Percentiles rank a stretch among this genome's conserved stretches.
Evolutionary conservation across 805 yeast species (phyloP).

Genomic region (Candida yuanshanica): DNA sequence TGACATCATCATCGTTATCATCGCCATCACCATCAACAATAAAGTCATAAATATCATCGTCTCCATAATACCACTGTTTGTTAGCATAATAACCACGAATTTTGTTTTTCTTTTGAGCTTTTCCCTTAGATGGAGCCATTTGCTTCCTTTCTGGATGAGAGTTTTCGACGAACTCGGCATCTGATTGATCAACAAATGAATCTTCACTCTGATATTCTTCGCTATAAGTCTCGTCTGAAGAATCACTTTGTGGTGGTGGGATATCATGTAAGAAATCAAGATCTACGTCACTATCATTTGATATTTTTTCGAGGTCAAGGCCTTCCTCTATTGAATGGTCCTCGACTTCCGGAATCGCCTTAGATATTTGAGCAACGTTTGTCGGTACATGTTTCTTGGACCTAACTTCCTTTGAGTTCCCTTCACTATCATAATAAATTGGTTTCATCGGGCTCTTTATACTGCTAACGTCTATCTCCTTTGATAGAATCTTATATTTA

Average conservation of each 20-base stretch:
- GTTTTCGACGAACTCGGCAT: neutral
- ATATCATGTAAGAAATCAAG: too few relatives aligned
- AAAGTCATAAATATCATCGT: neutral
- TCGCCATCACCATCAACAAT: neutral
- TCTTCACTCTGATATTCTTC: too few relatives aligned
- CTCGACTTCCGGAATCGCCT: too few relatives aligned
- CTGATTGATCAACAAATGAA: too few relatives aligned
- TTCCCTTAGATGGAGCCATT: neutral
- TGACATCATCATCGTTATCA: neutral
- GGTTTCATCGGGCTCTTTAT: neutral
- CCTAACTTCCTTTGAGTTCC: too few relatives aligned
- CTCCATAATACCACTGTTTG: neutral
- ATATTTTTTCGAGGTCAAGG: neutral
- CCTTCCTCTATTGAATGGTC: too few relatives aligned
- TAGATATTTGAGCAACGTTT: too few relatives aligned
- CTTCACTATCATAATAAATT: too few relatives aligned
- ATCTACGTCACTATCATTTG: neutral
- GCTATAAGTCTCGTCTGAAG: neutral
- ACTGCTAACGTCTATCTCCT: neutral
- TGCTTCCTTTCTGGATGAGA: neutral
- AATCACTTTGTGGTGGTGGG: neutral
- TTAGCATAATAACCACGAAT: neutral
- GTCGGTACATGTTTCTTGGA: too few relatives aligned
- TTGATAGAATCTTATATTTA: neutral
- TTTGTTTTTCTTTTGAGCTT: neutral